Evolutionary conservation across 176 grass and related monocot genomes (phyloP), one percentile per base, ranked within the genome.

Genomic region (Carex parvula): DNA sequence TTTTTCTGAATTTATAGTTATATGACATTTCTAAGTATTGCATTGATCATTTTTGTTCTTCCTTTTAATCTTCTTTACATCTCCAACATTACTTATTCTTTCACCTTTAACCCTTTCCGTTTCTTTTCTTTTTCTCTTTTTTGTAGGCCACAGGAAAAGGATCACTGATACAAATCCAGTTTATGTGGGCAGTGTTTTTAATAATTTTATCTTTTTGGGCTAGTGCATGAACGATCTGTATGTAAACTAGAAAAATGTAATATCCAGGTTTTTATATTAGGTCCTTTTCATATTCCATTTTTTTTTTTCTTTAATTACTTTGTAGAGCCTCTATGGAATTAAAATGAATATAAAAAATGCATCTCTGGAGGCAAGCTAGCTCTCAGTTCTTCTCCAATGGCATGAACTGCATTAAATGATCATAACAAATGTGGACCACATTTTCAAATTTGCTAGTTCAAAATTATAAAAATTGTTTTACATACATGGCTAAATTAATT

Each of bases 171-270:
- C 63, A 83, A 68, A 83, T 69, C 62, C 81, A 53, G 18, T 41
- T 56, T 53, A 52, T 69, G 22, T 30, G 60, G 21, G 35, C 64
- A 52, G 21, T 68, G 13, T 1, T 68, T 68, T 33, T 68, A 48
- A 64, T 83, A 42, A 69, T 83, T 67, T 20, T 83, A 41, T 83
- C 62, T 18, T 83, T 83, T 83, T 82, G 17, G 32, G 61, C 60
- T 15, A 67, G 80, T 68, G 20, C 61, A 29, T 82, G 61, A 83
- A 56, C 57, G 24, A 78, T 57, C 52, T 78, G 73, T 78, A 57
- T 78, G 73, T 78, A 78, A 78, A 78, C 21, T 77, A 77, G 73
- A 57, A 16, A 68, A 55, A 78, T 78, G 73, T 35, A 56, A 78
- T 33, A 57, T 78, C 24, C 22, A 3, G 50, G 14, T 32, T 33